Base-by-base conservation (phyloP, 2,329 filamentous ascomycete genomes). In the Meredithiella fracta region DNA sequence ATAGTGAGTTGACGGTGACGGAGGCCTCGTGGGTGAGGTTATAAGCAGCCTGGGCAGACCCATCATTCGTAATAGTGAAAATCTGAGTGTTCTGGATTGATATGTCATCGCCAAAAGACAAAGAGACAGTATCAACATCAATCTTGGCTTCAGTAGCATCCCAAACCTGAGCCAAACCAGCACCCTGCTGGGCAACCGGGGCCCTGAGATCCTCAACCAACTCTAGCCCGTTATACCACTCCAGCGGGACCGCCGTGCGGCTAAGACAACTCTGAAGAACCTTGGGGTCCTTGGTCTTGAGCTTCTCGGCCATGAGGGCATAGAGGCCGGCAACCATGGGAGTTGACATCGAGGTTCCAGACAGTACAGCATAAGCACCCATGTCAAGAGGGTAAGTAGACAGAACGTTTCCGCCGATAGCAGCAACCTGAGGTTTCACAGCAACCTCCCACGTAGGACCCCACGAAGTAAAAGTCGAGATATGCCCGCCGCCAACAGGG, bases 131-230 rank as follows among this genome's bases (percentile, higher is more conserved):
- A 25, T 40, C 23, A 5, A 40, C 17, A 15, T 26, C 9, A 23
- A 17, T 38, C 15, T 8, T 4, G n/a, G 22, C 15, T 31, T 53
- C 31, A 15, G 51, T 40, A 15, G 51, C 51, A 73, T 63, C 23
- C 29, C 31, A 40, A 22, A 53, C 17, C 51, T 40, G 51, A 26
- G 25, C 20, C 17, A 78, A 64, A 3, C 71, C 72, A 47, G 63
- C 67, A 37, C 72, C 72, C 60, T 77, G 73, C 62, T 79, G 75
- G 6, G 70, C 62, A 9, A 76, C 72, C 1, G 76, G 72, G 1
- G 72, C 71, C 1, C 72, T 64, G 11, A 65, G 56, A 1, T 63
- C 56, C 11, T 56, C 44, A 6, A 49, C 63, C 2, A 64, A 61
- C 15, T 54, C 51, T 1, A 56, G 58, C 22, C 25, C 22, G 54